Conservation (phyloP, 2,329 filamentous ascomycete genomes). For the Dactylellina leptospora region DNA sequence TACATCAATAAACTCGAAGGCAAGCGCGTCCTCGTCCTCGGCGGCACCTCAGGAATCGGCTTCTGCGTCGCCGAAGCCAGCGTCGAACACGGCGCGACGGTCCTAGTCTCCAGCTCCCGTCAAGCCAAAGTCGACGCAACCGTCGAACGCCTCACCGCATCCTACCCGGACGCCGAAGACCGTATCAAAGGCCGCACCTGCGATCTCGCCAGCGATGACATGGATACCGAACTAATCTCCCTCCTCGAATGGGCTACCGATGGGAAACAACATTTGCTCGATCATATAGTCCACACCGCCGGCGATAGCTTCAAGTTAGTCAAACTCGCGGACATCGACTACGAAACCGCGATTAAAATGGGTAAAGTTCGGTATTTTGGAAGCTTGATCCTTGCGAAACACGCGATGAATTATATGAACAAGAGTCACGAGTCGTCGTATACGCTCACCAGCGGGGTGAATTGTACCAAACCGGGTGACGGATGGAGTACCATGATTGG, state of each 20-base stretch:
- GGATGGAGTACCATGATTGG: constrained; percentile 61
- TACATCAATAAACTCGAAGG: constrained; percentile 60
- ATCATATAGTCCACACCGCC: constrained; percentile 70
- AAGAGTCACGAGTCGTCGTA: constrained; percentile 63
- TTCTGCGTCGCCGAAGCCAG: constrained; percentile 69
- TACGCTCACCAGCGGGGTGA: constrained; percentile 67
- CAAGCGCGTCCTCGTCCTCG: constrained; percentile 68
- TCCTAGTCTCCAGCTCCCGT: constrained; percentile 70
- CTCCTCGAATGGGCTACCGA: constrained; percentile 61
- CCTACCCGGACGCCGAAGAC: constrained; percentile 62
- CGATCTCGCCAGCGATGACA: constrained; percentile 63
- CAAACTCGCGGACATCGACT: constrained; percentile 61
- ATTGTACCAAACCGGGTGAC: constrained; percentile 65
- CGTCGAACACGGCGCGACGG: constrained; percentile 67
- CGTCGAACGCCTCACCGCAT: constrained; percentile 62
- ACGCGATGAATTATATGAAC: constrained; percentile 63
- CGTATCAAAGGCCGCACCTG: constrained; percentile 63
- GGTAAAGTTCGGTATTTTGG: constrained; percentile 66
- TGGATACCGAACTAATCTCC: constrained; percentile 64
- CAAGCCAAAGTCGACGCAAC: constrained; percentile 64
- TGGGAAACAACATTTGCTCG: constrained; percentile 60
- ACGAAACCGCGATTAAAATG: constrained; percentile 61
- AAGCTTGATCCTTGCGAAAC: constrained; percentile 66
- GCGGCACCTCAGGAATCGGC: constrained; percentile 72
- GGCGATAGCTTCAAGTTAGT: constrained; percentile 63